Base-by-base conservation (phyloP, 352 stramenopile genomes). In the Detonula confervacea region DNA sequence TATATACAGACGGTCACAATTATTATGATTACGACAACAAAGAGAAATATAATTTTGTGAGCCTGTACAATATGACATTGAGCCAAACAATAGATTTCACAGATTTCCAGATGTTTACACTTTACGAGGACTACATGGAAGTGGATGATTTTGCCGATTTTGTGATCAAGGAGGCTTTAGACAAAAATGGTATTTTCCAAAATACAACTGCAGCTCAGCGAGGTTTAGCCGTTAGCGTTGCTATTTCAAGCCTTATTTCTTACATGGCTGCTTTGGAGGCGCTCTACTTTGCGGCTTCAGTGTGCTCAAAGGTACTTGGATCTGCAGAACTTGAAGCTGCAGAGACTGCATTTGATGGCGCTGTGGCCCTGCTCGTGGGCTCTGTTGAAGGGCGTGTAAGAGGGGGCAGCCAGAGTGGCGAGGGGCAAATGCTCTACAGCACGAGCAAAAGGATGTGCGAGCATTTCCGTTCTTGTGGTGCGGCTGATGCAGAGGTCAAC, bases 281-380 rank as follows among this genome's bases (percentile, higher is more conserved):
- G 18, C 55, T 92, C 11, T 64, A 90, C 51, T 66, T 44, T 35
- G 62, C 89, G 25, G 35, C 75, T n/a, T 54, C 18, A 1, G 37
- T 35, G 12, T 94, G 87, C 44, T n/a, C 61, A 11, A 22, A 44
- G 2, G 63, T 77, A 8, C 61, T 24, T 39, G 24, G 46, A 47
- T n/a, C 33, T 54, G n/a, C n/a, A n/a, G n/a, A n/a, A n/a, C n/a
- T n/a, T n/a, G n/a, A n/a, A n/a, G n/a, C n/a, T n/a, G 30, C 68
- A 14, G 35, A 69, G 25, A 69, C 29, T 47, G 79, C 77, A 37
- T 95, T 72, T 79, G 87, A 95, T 76, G 73, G 69, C 64, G 87
- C 73, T 52, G 87, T 86, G 16, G 88, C 88, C 3, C 77, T 91
- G 12, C 85, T 89, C 27, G 70, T 91, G 60, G 90, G 90, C 47